Percentiles rank a stretch among this genome's conserved stretches.
These are phyloP conservation scores for Carnegiea gigantea DNA, from an alignment of 179 eudicot species.

Conservation along the genomic window DNA sequence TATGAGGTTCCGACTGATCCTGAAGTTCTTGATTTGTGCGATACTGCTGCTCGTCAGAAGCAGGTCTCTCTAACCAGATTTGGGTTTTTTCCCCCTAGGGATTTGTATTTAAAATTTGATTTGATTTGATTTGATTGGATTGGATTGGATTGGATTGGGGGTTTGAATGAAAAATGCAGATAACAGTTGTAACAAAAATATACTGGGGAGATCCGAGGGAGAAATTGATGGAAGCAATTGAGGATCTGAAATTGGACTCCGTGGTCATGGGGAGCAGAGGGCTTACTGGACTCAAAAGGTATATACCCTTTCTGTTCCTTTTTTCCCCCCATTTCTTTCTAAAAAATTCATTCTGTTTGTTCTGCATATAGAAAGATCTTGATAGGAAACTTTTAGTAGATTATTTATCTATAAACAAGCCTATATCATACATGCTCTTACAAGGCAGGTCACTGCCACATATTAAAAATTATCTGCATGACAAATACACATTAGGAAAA, in stretches of 20 bases:
- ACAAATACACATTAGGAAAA: too few species aligned
- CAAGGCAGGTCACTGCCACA: too few species aligned
- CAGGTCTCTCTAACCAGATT: conserved; percentile 30
- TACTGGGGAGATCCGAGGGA: conserved; percentile 96
- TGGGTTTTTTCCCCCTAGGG: too few species aligned
- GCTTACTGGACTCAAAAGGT: conserved; percentile 80
- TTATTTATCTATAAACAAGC: too few species aligned
- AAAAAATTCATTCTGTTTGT: too few species aligned
- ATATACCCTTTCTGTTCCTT: not conserved
- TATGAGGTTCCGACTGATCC: conserved; percentile 52
- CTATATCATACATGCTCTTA: too few species aligned
- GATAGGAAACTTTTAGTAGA: not conserved
- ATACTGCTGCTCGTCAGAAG: conserved; percentile 47
- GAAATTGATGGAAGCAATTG: conserved; percentile 72
- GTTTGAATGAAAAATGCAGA: conserved; percentile 32
- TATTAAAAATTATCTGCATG: too few species aligned
- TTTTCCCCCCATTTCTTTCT: not conserved
- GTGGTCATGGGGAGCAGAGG: conserved; percentile 84
- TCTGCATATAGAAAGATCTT: not conserved
- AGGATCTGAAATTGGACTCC: conserved; percentile 58
- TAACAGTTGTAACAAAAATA: conserved; percentile 51
- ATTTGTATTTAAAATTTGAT: not conserved
- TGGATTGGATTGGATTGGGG: not conserved
- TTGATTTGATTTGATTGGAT: not conserved
- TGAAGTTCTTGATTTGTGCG: conserved; percentile 55